These are phyloP conservation scores for Albizia julibrissin DNA, from an alignment of 306 rosid genomes.

Conservation along the genomic window DNA sequence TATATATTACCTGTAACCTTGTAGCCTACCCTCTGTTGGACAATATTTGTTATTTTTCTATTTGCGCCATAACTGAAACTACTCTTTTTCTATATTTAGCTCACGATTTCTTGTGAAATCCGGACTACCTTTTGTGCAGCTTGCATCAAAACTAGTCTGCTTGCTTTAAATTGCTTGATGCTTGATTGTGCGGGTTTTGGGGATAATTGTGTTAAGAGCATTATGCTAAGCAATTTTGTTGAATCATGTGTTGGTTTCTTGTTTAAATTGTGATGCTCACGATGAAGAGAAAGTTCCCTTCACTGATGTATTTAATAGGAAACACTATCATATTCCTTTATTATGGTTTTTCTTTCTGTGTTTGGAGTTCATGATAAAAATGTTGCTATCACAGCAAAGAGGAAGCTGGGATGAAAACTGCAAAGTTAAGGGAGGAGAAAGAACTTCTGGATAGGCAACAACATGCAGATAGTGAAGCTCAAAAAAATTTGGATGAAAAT, in stretches of 20 bases:
- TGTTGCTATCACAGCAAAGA: constrained; percentile 71
- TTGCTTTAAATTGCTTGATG: not conserved
- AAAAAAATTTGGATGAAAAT: constrained; percentile 92
- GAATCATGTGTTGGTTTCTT: not conserved
- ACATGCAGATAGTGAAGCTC: constrained; percentile 91
- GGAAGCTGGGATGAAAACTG: constrained; percentile 97
- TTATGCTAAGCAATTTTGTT: not conserved
- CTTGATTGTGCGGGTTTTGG: not conserved
- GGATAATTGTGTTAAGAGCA: not conserved
- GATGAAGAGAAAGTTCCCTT: not conserved
- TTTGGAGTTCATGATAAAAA: constrained; percentile 22
- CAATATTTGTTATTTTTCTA: not conserved
- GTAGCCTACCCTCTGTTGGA: not conserved
- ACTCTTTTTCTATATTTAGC: not conserved
- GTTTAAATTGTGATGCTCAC: constrained; percentile 17
- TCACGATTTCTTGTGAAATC: constrained; percentile 25
- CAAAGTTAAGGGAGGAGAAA: constrained; percentile 86
- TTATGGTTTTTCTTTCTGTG: not conserved
- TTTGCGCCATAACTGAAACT: constrained; percentile 20
- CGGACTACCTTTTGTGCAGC: constrained; percentile 1
- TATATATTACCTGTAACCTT: constrained; percentile 19
- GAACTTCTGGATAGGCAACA: constrained; percentile 93
- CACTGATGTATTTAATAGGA: not conserved
- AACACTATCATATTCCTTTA: not conserved
- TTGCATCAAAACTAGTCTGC: not conserved